These are phyloP conservation scores for Asterochloris erici DNA, from an alignment of 139 green algal genomes.

Conservation along the genomic window DNA sequence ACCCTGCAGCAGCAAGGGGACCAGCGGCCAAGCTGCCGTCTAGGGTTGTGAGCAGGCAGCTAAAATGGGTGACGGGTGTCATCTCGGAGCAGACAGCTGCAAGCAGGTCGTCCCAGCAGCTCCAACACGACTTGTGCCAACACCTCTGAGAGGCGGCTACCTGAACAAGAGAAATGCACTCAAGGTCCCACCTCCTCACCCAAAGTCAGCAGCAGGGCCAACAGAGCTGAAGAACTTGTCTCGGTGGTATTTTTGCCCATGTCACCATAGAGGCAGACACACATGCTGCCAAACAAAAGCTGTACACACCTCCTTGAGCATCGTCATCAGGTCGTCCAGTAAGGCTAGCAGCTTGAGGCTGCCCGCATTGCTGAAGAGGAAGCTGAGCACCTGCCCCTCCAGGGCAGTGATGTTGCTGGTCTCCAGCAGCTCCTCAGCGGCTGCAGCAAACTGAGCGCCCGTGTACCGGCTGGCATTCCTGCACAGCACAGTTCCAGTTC, in stretches of 20 bases:
- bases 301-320: slow-evolving; percentile 42
- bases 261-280: not conserved
- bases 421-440: slow-evolving; percentile 53
- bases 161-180: too few species aligned
- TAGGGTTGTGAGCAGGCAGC: too few species aligned
- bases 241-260: not conserved
- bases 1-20: too few species aligned
- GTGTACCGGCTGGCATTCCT: not conserved
- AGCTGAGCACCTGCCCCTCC: slow-evolving; percentile 63
- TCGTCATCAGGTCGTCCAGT: slow-evolving; percentile 49
- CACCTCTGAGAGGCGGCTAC: too few species aligned
- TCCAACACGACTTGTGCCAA: too few species aligned
- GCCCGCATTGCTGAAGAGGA: slow-evolving; percentile 50
- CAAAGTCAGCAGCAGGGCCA: too few species aligned
- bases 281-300: not conserved
- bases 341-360: slow-evolving; percentile 54
- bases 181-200: too few species aligned
- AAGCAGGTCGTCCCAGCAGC: too few species aligned
- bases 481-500: not conserved
- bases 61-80: too few species aligned
- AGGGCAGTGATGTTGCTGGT: slow-evolving; percentile 56
- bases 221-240: too few species aligned
- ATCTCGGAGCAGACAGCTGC: too few species aligned
- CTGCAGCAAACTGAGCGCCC: slow-evolving; percentile 3
- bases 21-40: too few species aligned